Evolutionary conservation across 2,329 filamentous ascomycete genomes (phyloP).

Genomic region (Chrysoporthe cubensis): DNA sequence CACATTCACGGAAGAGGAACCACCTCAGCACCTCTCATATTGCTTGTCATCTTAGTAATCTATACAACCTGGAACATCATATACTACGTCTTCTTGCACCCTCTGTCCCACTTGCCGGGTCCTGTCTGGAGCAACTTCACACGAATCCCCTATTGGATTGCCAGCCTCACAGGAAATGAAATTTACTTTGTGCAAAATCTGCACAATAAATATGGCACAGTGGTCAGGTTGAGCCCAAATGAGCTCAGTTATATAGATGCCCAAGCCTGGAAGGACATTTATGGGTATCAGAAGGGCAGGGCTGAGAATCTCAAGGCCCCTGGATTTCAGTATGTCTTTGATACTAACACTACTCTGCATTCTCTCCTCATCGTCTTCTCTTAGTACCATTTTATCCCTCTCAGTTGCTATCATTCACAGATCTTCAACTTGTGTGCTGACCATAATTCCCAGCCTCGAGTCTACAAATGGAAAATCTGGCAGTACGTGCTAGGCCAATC

Average conservation of each 20-base stretch:
- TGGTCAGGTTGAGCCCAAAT: conserved; percentile 7
- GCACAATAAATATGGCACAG: conserved; percentile 18
- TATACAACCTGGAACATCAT: conserved; percentile 3
- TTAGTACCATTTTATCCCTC: neutral
- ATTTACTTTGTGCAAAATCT: conserved; percentile 26
- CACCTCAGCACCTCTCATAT: neutral
- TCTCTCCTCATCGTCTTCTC: neutral
- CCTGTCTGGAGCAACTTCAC: conserved; percentile 28
- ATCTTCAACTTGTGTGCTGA: neutral
- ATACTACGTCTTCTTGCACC: conserved; percentile 10
- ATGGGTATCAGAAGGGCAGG: conserved; percentile 14
- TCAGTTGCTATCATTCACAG: neutral
- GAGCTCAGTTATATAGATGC: conserved; percentile 16
- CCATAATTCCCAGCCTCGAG: neutral
- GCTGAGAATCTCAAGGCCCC: conserved; percentile 36
- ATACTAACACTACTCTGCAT: neutral
- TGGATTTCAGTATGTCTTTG: conserved; percentile 24
- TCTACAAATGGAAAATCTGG: neutral
- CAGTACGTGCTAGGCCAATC: neutral
- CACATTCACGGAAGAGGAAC: neutral
- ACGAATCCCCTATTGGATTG: conserved; percentile 32
- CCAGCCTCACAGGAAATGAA: conserved; percentile 29
- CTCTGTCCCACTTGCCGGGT: conserved; percentile 18
- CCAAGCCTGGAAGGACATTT: conserved; percentile 23
- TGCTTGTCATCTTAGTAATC: neutral